A percentile compares a stretch with the other conserved stretches of the same genome.
Evolutionary conservation across 2,329 filamentous ascomycete species (phyloP).

Genomic region (Corynespora cassiicola): DNA sequence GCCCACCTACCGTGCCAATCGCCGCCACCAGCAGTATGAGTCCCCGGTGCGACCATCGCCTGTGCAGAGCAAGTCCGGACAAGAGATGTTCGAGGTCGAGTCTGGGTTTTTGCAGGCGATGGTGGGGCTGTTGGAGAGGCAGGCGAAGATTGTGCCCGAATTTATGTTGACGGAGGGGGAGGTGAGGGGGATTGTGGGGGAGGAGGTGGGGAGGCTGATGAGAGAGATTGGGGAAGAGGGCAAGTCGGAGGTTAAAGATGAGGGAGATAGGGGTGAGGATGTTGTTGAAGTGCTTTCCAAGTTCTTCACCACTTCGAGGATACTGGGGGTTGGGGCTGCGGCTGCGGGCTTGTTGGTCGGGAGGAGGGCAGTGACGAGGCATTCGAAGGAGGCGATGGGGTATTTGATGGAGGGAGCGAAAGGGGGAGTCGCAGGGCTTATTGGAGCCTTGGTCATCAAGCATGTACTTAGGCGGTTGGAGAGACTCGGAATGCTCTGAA

Average conservation of each 20-base stretch:
- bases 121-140: conserved; percentile 6
- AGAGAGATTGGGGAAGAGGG: too few species aligned
- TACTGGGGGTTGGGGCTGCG: neutral
- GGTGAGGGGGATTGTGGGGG: conserved; percentile 4
- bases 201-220: conserved; percentile 3
- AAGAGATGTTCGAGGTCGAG: conserved; percentile 11
- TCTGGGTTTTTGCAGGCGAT: conserved; percentile 9
- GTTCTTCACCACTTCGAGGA: neutral
- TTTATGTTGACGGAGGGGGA: conserved; percentile 4
- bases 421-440: conserved; percentile 1
- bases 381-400: conserved; percentile 5
- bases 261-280: too few species aligned
- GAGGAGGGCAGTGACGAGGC: neutral
- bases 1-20: too few species aligned
- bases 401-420: conserved; percentile 1
- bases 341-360: neutral
- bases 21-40: too few species aligned
- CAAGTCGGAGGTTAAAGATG: too few species aligned
- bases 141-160: conserved; percentile 6
- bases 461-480: neutral
- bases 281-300: neutral
- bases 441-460: neutral
- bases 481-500: neutral
- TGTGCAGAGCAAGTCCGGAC: too few species aligned
- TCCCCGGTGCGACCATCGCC: too few species aligned